Base-by-base conservation (phyloP, 2,329 filamentous ascomycete genomes). In the Rhinocladiella similis region DNA sequence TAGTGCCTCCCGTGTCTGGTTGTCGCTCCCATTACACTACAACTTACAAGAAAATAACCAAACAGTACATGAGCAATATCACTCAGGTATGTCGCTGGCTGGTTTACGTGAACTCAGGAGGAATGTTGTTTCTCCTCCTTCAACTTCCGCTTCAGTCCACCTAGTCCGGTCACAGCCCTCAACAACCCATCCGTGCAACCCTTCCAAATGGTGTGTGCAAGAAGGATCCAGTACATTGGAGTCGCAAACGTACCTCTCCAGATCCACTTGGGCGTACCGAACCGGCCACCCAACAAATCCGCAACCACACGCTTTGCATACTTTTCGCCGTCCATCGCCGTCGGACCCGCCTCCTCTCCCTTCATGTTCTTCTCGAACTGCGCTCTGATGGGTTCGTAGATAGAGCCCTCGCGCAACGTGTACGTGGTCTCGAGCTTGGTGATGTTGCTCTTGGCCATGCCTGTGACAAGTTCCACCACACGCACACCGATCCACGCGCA, bases 171-270 rank as follows among this genome's bases (percentile, higher is more conserved):
- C 4, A 18, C 43, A 9, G 16, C 43, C 20, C 43, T 19, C 9
- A 47, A 47, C 16, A 25, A 25, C 3, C 43, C 43, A 25, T 47
- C 43, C 10, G 27, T 20, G 27, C 43, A 47, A 9, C 43, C 43
- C 43, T 47, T 47, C 43, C 43, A 47, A 5, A 47, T 3, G 16
- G 14, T 47, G 14, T 47, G 10, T 2, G 43, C 43, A 12, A 20
- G n/a, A 5, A 16, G 27, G 20, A 47, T 5, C 4, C 16, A 19
- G 27, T 47, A 47, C 43, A 47, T 47, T 7, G 43, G 25, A 2
- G 43, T 47, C 20, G 43, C 43, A n/a, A 47, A 47, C 20, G 43
- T 18, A 20, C 43, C 43, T 14, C 43, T 47, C 43, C 43, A 47
- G 43, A 47, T 47, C 43, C 43, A 47, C 20, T 25, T 47, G 14